phyloP scores from a whole-genome alignment of 108 stramenopile genomes.

The Skeletonema costatum region DNA sequence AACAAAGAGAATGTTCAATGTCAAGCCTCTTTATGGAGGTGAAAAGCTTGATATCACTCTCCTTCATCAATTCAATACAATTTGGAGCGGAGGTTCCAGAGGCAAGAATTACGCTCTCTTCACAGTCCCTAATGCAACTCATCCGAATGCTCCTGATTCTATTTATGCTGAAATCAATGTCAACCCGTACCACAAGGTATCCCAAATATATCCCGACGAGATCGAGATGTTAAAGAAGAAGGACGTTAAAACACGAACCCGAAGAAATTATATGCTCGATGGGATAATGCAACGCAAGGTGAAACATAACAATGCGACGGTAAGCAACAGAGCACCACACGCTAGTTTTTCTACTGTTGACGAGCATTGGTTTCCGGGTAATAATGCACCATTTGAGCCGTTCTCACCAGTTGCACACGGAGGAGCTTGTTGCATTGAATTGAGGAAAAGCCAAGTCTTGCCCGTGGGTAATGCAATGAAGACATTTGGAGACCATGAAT shows the following conservation, averaged over 20 bases:
- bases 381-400: neutral
- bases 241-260: slow-evolving; percentile 11
- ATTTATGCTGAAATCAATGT: slow-evolving; percentile 37
- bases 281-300: slow-evolving; percentile 22
- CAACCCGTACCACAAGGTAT: slow-evolving; percentile 19
- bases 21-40: slow-evolving; percentile 27
- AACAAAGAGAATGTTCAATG: slow-evolving; percentile 7
- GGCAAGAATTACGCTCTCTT: slow-evolving; percentile 44
- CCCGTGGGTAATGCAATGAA: neutral
- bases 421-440: slow-evolving; percentile 37
- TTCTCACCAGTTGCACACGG: slow-evolving; percentile 35
- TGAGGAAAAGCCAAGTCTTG: slow-evolving; percentile 18
- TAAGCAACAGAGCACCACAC: slow-evolving; percentile 6
- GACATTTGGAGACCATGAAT: slow-evolving; percentile 1
- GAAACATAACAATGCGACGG: slow-evolving; percentile 25
- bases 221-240: slow-evolving; percentile 15
- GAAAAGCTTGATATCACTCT: neutral
- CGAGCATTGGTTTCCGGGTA: slow-evolving; percentile 34
- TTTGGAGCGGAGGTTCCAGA: slow-evolving; percentile 27
- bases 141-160: slow-evolving; percentile 21
- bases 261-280: slow-evolving; percentile 20
- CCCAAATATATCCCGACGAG: slow-evolving; percentile 22
- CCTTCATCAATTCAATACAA: slow-evolving; percentile 21
- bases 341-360: slow-evolving; percentile 33
- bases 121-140: slow-evolving; percentile 22